Evolutionary conservation across 1,139 yeast genomes (phyloP), one percentile per base, ranked within the genome.

Genomic region (Geotrichum restrictum): DNA sequence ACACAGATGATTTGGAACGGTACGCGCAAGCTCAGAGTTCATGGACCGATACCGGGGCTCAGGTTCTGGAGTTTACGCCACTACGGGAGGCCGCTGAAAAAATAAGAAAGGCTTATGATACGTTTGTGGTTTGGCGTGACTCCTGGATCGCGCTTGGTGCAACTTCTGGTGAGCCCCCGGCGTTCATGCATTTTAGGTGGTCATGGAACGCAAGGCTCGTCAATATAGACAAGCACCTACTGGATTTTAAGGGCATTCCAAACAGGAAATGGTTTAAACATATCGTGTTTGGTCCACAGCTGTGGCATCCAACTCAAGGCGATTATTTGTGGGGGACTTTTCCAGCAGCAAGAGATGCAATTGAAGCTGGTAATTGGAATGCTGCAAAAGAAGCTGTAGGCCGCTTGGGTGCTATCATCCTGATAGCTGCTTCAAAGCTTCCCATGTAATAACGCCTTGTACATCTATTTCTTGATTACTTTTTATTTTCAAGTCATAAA

Each of bases 131-230:
- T 10, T 84, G 85, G 81, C 65, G 66, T 19, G 63, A 67, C n/a
- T 77, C 80, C 1, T 85, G 95, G 93, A 66, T 64, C 19, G 74
- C 74, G n/a, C 65, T 72, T 10, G 70, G 74, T 18, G 54, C 57
- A 10, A 51, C 51, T 5, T 27, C 37, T 22, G 70, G 69, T 21
- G 95, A 88, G 63, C 91, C 95, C 0, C 79, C 88, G 2, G 66
- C 85, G 46, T 71, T 85, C 54, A 78, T 91, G 0, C 77, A 82
- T 56, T 82, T 79, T 60, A 75, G 98, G 62, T 80, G 88, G 84
- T 79, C 79, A 57, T 85, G 95, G 88, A 91, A 91, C 69, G 77
- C 81, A 27, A 80, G 81, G 57, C 70, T 88, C 64, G 69, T 80
- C 19, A 69, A 72, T 18, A 74, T 88, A 52, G 85, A 83, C 59